Evolutionary conservation across 1,284 basidiomycete species (phyloP), one percentile per base, ranked within the genome.

Genomic region (Coniferiporia weirii): DNA sequence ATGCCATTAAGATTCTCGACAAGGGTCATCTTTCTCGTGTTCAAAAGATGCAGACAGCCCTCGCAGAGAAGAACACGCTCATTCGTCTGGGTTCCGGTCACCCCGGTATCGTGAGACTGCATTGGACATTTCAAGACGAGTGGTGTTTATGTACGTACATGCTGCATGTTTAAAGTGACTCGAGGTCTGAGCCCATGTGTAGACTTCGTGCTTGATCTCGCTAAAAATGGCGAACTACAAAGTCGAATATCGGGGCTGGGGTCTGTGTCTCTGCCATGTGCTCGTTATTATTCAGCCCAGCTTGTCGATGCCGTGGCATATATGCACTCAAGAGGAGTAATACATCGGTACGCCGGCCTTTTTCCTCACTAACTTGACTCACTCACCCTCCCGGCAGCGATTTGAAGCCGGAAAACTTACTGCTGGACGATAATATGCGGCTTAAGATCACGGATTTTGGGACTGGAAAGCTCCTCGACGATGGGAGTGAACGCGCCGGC

Each of bases 391-490:
- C 13, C 51, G 57, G 35, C 70, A 85, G 84, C 40, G 93, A 95
- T 72, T 78, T 96, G 45, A 97, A 96, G 73, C 94, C 94, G 1
- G 93, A 97, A 72, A 97, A 97, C 71, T 81, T 98, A 46, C 77
- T 99, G 13, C 79, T 98, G 45, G 93, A 95, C 67, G 82, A 84
- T 52, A 80, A 87, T 19, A 91, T 87, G 75, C 84, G 93, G 54
- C 84, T 98, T 71, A 98, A 96, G 73, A 84, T 99, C 19, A 93
- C 95, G 32, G 97, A 99, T 73, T 99, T 99, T 73, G 97, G 97
- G 9, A 97, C 94, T 17, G 95, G 93, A 36, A 96, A 96, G 75
- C 80, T 96, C 64, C 76, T 95, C 52, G 83, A 85, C 64, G 71
- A 82, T 13, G 77, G 76, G 58, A 73, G 81, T 81, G 62, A 67